Percentiles rank a stretch among this genome's conserved stretches.
Evolutionary conservation across 2,329 filamentous ascomycete species (phyloP).

Genomic region (Aspergillus clavatus): DNA sequence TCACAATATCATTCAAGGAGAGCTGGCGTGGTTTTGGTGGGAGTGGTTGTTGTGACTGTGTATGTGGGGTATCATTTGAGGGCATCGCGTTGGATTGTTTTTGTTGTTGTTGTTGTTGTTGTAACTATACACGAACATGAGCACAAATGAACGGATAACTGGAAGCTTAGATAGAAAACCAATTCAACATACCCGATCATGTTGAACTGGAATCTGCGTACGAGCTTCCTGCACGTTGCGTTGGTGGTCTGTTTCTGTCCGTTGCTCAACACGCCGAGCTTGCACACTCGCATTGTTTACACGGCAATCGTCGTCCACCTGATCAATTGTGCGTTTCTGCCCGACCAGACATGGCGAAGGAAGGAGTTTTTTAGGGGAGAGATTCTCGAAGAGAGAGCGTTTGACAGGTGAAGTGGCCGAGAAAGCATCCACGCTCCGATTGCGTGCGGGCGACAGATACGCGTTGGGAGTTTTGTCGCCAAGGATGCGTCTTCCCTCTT

Average conservation of each 20-base stretch:
- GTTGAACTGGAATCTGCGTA: slow-evolving; percentile 14
- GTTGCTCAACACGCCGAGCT: slow-evolving; percentile 4
- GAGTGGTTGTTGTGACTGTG: slow-evolving; percentile 15
- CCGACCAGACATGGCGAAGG: slow-evolving; percentile 33
- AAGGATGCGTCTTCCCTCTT: slow-evolving; percentile 37
- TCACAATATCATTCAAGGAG: slow-evolving; percentile 10
- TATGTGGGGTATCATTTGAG: slow-evolving; percentile 1
- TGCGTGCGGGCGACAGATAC: slow-evolving; percentile 31
- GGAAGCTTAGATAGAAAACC: background rate
- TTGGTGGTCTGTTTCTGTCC: slow-evolving; percentile 2
- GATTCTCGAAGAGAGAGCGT: slow-evolving; percentile 21
- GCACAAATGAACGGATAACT: background rate
- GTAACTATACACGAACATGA: background rate
- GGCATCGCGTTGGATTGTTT: slow-evolving; percentile 19
- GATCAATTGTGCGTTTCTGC: slow-evolving; percentile 39
- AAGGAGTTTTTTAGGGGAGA: slow-evolving; percentile 27
- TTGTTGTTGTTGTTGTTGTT: slow-evolving; percentile 16
- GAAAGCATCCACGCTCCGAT: slow-evolving; percentile 10
- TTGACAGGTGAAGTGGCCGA: slow-evolving; percentile 24
- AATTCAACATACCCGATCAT: slow-evolving; percentile 13
- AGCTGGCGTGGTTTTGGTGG: slow-evolving; percentile 12
- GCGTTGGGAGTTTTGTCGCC: slow-evolving; percentile 41
- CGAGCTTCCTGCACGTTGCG: slow-evolving; percentile 5
- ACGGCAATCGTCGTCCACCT: slow-evolving; percentile 31
- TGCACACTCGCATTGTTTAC: slow-evolving; percentile 19